A percentile compares a stretch with the other conserved stretches of the same genome.
Evolutionary conservation across 2,329 filamentous ascomycete species (phyloP).

Genomic region (Grosmannia serpens): DNA sequence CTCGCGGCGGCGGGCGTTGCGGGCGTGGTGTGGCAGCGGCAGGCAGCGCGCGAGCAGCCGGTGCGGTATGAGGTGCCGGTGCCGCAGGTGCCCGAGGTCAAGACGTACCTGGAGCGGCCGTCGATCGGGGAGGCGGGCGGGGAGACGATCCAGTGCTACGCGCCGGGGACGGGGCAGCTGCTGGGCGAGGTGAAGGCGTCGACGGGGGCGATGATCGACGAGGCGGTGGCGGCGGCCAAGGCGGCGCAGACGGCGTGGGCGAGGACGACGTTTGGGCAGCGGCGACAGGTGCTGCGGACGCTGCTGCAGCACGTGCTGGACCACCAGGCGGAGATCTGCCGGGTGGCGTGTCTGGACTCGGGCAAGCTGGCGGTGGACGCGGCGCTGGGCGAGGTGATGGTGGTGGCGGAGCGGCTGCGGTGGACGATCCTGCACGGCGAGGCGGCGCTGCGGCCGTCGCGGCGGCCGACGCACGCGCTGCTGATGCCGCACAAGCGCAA

Average conservation of each 20-base stretch:
- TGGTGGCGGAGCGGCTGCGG: slow-evolving; percentile 84
- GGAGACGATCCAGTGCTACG: slow-evolving; percentile 69
- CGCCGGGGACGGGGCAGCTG: slow-evolving; percentile 76
- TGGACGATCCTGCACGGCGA: slow-evolving; percentile 93
- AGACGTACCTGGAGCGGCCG: slow-evolving; percentile 35
- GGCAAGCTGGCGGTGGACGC: slow-evolving; percentile 96
- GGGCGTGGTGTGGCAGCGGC: slow-evolving; percentile 17
- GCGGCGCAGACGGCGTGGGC: slow-evolving; percentile 70
- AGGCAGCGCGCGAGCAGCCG: slow-evolving; percentile 21
- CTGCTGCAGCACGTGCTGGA: slow-evolving; percentile 76
- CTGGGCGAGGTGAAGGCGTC: slow-evolving; percentile 70
- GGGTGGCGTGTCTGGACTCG: slow-evolving; percentile 78
- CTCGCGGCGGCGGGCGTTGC: background rate
- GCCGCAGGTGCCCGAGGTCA: slow-evolving; percentile 47
- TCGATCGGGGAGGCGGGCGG: slow-evolving; percentile 45
- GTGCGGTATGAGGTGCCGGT: slow-evolving; percentile 49
- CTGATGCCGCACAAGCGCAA: slow-evolving; percentile 96
- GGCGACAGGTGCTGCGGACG: slow-evolving; percentile 68
- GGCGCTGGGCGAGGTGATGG: slow-evolving; percentile 84
- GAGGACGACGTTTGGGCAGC: slow-evolving; percentile 62
- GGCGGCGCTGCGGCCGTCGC: slow-evolving; percentile 58
- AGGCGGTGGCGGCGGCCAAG: slow-evolving; percentile 60
- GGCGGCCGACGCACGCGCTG: slow-evolving; percentile 66
- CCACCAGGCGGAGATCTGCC: slow-evolving; percentile 78
- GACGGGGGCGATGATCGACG: slow-evolving; percentile 66